Conservation (phyloP, 2,329 filamentous ascomycete genomes). For the Trichoderma sp. region DNA sequence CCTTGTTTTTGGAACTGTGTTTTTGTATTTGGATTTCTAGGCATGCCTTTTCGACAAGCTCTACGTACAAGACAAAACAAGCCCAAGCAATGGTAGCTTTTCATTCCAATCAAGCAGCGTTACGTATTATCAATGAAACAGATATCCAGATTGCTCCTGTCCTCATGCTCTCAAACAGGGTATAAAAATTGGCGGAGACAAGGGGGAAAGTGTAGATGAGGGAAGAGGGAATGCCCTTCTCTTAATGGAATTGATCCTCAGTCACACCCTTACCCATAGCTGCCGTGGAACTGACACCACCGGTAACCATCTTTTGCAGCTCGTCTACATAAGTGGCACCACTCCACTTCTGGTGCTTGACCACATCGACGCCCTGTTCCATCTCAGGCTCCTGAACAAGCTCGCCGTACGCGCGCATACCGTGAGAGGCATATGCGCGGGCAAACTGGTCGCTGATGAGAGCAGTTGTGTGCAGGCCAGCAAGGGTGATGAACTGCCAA, state of each 20-base stretch:
- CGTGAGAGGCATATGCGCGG: slow-evolving; percentile 75
- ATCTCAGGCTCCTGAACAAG: slow-evolving; percentile 98
- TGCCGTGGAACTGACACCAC: slow-evolving; percentile 86
- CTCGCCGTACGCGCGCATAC: slow-evolving; percentile 97
- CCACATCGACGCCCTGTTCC: slow-evolving; percentile 84
- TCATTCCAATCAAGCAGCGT: slow-evolving; percentile 5
- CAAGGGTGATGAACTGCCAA: slow-evolving; percentile 99
- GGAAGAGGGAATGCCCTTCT: not conserved
- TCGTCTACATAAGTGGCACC: slow-evolving; percentile 95
- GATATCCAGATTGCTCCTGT: slow-evolving; percentile 3
- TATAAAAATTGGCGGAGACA: slow-evolving; percentile 8
- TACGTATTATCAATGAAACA: slow-evolving; percentile 15
- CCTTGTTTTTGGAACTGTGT: not conserved
- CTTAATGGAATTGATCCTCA: slow-evolving; percentile 80
- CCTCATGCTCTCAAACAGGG: slow-evolving; percentile 22
- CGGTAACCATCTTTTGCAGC: slow-evolving; percentile 94
- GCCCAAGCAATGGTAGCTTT: not conserved
- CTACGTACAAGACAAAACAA: not conserved
- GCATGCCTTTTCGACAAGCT: not conserved
- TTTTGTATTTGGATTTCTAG: not conserved
- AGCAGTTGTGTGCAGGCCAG: slow-evolving; percentile 92
- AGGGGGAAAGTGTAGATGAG: not conserved
- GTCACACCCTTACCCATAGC: slow-evolving; percentile 98
- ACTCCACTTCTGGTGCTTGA: slow-evolving; percentile 99
- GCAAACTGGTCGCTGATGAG: slow-evolving; percentile 90